Evolutionary conservation across 2,329 filamentous ascomycete genomes (phyloP).

Genomic region (Xylariaceae sp.): DNA sequence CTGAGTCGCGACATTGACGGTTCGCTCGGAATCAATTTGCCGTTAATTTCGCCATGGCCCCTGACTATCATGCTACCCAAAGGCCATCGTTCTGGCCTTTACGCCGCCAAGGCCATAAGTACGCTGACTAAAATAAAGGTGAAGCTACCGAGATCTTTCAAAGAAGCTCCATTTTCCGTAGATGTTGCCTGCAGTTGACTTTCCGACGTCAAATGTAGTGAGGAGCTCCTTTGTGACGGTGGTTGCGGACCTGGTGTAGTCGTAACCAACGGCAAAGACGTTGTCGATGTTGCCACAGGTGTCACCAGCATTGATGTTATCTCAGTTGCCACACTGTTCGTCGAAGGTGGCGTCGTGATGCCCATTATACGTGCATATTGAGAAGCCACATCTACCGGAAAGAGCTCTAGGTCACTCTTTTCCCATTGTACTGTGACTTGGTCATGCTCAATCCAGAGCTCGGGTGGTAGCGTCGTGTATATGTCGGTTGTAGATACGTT

Average conservation of each 20-base stretch:
- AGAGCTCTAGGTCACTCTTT: slow-evolving; percentile 30
- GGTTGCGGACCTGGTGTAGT: not conserved
- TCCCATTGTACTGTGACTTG: slow-evolving; percentile 41
- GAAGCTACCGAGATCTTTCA: not conserved
- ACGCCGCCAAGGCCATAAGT: not conserved
- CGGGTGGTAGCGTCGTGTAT: slow-evolving; percentile 38
- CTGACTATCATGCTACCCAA: no score
- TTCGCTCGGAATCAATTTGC: no score
- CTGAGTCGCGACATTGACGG: no score
- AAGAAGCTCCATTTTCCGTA: not conserved
- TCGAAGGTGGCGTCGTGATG: slow-evolving; percentile 15
- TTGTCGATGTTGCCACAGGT: not conserved
- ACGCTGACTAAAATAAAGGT: not conserved
- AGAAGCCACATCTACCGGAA: slow-evolving; percentile 34
- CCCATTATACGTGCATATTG: slow-evolving; percentile 41
- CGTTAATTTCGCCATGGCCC: no score
- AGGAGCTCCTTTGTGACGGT: not conserved
- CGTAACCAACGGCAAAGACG: no score
- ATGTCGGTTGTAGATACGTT: slow-evolving; percentile 41
- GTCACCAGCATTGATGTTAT: not conserved
- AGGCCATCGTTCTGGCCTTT: no score
- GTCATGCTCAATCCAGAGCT: slow-evolving; percentile 40
- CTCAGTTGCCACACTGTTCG: slow-evolving; percentile 3
- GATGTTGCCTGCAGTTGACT: not conserved
- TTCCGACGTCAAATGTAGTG: not conserved